Percentiles rank a stretch among this genome's conserved stretches.
These are phyloP conservation scores for Acacia pycnantha DNA, from an alignment of 331 rosid genomes.

Conservation along the genomic window DNA sequence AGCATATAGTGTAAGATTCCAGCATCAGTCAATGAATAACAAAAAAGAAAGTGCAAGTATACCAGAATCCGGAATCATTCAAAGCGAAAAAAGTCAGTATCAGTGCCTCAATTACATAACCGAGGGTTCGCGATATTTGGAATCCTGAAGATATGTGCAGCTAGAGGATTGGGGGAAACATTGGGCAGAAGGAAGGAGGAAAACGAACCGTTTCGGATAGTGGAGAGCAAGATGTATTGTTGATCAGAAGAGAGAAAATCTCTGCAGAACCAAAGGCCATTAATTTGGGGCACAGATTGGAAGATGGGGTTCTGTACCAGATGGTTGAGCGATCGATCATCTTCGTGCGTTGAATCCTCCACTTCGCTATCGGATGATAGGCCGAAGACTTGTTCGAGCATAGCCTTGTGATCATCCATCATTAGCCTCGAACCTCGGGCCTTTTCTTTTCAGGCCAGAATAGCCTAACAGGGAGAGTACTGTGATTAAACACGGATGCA, in stretches of 20 bases:
- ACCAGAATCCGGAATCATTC: background rate
- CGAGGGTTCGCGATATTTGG: background rate
- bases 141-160: background rate
- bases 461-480: too few relatives aligned
- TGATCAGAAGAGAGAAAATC: conserved; percentile 50
- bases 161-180: background rate
- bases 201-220: conserved; percentile 52
- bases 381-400: conserved; percentile 65
- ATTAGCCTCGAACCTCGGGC: background rate
- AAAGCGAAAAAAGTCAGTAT: background rate
- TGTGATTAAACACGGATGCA: too few relatives aligned
- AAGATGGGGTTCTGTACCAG: conserved; percentile 21
- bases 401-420: conserved; percentile 26
- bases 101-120: background rate
- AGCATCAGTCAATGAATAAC: background rate
- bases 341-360: background rate
- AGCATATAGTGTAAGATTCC: background rate
- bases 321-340: background rate
- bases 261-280: conserved; percentile 66
- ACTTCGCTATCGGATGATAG: conserved; percentile 55
- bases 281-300: conserved; percentile 45
- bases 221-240: conserved; percentile 54
- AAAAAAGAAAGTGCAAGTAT: background rate
- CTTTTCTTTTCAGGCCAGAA: background rate
- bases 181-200: too few relatives aligned